Conservation (phyloP, 768 basidiomycete genomes). For the Paxillus rubicundulus region DNA sequence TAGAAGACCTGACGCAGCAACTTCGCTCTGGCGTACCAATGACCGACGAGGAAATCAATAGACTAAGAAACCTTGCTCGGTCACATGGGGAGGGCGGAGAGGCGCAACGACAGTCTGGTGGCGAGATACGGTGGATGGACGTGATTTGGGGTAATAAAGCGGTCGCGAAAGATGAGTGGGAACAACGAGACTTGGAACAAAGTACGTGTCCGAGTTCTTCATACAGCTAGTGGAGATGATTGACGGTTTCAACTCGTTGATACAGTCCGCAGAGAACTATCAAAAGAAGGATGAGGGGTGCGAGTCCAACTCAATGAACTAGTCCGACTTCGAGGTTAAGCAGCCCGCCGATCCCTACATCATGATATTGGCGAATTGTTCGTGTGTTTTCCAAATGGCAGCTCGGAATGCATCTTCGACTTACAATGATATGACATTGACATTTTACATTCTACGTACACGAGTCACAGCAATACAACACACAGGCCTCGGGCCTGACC, state of each 20-base stretch:
- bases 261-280: conserved; percentile 11
- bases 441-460: too few relatives aligned
- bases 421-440: too few relatives aligned
- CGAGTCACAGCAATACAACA: too few relatives aligned
- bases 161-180: conserved; percentile 33
- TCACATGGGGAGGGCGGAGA: conserved; percentile 24
- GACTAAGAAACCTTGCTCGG: conserved; percentile 53
- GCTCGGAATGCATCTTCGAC: too few relatives aligned
- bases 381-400: too few relatives aligned
- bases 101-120: conserved; percentile 8
- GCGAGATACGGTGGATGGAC: conserved; percentile 47
- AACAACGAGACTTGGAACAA: conserved; percentile 37
- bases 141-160: conserved; percentile 44
- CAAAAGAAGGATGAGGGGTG: background rate
- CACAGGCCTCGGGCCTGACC: too few relatives aligned
- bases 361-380: background rate
- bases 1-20: conserved; percentile 55
- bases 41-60: conserved; percentile 49
- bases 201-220: conserved; percentile 28
- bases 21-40: conserved; percentile 46
- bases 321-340: background rate
- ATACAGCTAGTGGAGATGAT: background rate
- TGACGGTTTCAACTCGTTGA: background rate
- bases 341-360: background rate
- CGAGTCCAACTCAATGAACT: background rate